Percentiles rank a stretch among this genome's conserved stretches.
phyloP scores from a whole-genome alignment of 768 basidiomycete species.

The Leucosporidium scottii region DNA sequence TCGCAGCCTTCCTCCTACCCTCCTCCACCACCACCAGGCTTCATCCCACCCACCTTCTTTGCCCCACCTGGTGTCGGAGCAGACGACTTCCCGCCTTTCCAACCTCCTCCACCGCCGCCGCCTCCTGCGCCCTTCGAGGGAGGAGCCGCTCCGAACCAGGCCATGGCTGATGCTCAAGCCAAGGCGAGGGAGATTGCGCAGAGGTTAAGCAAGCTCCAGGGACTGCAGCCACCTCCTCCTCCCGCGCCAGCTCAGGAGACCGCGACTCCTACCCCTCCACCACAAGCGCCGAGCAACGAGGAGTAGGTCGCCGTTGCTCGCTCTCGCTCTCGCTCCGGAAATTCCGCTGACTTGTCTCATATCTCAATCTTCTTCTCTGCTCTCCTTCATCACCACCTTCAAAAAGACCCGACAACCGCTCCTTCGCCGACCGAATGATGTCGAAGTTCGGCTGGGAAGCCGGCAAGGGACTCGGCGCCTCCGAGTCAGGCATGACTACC shows the following conservation, averaged over 20 bases:
- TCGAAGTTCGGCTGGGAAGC: constrained; percentile 94
- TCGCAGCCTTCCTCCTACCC: neutral
- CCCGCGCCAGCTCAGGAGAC: neutral
- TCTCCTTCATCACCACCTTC: neutral
- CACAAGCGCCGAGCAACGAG: neutral
- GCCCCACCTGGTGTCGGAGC: neutral
- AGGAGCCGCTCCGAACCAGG: neutral
- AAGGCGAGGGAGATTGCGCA: constrained; percentile 31
- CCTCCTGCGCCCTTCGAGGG: neutral
- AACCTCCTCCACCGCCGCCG: neutral
- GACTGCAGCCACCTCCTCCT: constrained; percentile 1
- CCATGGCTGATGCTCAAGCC: constrained; percentile 25
- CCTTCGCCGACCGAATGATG: constrained; percentile 83
- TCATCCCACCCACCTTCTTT: constrained; percentile 11
- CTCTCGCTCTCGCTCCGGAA: neutral
- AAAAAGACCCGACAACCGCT: constrained; percentile 40
- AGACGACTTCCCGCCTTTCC: neutral
- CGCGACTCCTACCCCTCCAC: no score
- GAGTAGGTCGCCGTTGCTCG: neutral
- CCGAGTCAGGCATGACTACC: constrained; percentile 78
- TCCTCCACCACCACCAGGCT: constrained; percentile 19
- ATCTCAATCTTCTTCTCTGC: neutral
- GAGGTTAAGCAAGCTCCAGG: constrained; percentile 24
- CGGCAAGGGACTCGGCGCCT: constrained; percentile 81
- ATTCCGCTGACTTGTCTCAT: neutral